Percentiles rank a stretch among this genome's conserved stretches.
These are phyloP conservation scores for Hymenotorrendiella dingleyae DNA, from an alignment of 2,329 filamentous ascomycete genomes.

Conservation along the genomic window DNA sequence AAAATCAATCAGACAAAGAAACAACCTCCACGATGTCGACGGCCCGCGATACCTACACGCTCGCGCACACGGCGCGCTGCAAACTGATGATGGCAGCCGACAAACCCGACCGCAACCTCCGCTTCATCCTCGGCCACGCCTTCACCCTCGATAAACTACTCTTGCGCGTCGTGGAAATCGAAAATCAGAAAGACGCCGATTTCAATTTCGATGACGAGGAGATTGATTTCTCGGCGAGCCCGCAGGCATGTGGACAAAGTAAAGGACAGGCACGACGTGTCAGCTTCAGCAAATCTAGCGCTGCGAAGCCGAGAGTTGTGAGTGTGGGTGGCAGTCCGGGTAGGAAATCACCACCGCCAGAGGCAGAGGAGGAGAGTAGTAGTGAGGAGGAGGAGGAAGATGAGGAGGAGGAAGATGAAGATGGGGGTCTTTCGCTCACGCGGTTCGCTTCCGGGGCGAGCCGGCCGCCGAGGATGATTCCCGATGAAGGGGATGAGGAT, in stretches of 20 bases:
- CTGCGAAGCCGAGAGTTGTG: background rate
- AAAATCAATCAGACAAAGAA: too few relatives aligned
- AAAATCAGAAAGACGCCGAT: constrained; percentile 7
- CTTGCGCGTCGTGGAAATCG: constrained; percentile 20
- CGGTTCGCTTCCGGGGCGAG: constrained; percentile 16
- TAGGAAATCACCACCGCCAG: constrained; percentile 9
- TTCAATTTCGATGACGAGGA: constrained; percentile 4
- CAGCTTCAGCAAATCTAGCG: constrained; percentile 3
- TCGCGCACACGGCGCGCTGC: constrained; percentile 20
- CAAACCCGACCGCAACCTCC: constrained; percentile 17
- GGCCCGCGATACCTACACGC: constrained; percentile 9
- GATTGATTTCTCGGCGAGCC: background rate
- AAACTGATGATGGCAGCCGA: constrained; percentile 20
- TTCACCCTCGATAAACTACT: constrained; percentile 21
- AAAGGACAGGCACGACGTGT: constrained; percentile 1
- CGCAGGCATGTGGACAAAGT: background rate
- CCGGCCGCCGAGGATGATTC: constrained; percentile 17
- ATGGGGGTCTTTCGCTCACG: constrained; percentile 11
- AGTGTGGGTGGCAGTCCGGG: constrained; percentile 9
- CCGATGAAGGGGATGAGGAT: constrained; percentile 10
- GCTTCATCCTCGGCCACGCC: constrained; percentile 22
- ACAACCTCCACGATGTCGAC: too few relatives aligned
- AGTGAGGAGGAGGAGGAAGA: constrained; percentile 11
- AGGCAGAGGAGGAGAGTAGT: constrained; percentile 1
- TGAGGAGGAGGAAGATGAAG: constrained; percentile 16